Percentiles rank a stretch among this genome's conserved stretches.
Conservation (phyloP, 805 yeast species). For the Candida arabinofermentans region DNA sequence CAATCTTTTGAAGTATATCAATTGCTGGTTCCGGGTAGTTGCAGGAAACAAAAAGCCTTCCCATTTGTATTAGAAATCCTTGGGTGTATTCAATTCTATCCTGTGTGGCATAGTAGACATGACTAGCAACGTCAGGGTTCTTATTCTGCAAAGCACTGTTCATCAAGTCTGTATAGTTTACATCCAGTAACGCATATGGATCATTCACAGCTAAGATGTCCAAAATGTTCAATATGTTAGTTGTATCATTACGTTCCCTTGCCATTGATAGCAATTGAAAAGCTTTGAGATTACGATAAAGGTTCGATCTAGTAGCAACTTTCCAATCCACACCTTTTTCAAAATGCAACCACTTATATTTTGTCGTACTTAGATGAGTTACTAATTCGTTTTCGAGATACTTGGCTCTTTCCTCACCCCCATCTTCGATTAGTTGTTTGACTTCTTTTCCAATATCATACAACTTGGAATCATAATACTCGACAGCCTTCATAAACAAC, state of each 20-base stretch:
- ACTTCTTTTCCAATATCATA: not conserved
- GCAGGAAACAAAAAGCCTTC: slow-evolving; percentile 6
- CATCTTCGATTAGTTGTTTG: not conserved
- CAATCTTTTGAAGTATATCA: slow-evolving; percentile 7
- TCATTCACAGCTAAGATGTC: slow-evolving; percentile 1
- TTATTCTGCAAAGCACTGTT: slow-evolving; percentile 7
- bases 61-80: slow-evolving; percentile 3
- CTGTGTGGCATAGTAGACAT: slow-evolving; percentile 1
- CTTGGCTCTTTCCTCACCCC: not conserved
- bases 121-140: slow-evolving; percentile 4
- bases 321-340: too few relatives aligned
- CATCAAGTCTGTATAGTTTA: slow-evolving; percentile 9
- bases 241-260: slow-evolving; percentile 19
- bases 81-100: slow-evolving; percentile 9
- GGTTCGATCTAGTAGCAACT: too few relatives aligned
- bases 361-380: too few relatives aligned
- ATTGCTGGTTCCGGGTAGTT: slow-evolving; percentile 9
- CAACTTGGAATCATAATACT: not conserved
- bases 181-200: not conserved
- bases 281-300: too few relatives aligned
- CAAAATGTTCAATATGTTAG: slow-evolving; percentile 11
- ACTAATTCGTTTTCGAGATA: too few relatives aligned
- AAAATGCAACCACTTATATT: too few relatives aligned
- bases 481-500: slow-evolving; percentile 14
- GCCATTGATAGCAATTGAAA: slow-evolving; percentile 18